phyloP scores from a whole-genome alignment of 768 basidiomycete genomes.

The Auricularia heimuer region DNA sequence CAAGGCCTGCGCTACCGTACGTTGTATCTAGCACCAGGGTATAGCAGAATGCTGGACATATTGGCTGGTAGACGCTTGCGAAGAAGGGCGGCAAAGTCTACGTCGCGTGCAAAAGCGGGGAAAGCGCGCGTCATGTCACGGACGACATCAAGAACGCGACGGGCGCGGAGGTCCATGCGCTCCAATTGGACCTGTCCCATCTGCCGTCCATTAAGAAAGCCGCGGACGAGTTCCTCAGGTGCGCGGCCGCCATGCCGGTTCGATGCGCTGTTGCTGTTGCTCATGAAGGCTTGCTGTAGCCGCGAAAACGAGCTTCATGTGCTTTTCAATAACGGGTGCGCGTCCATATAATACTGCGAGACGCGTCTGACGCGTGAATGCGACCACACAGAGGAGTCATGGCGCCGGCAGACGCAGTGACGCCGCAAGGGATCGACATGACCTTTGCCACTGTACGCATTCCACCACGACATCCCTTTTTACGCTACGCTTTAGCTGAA shows the following conservation, averaged over 20 bases:
- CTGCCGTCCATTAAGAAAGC: neutral
- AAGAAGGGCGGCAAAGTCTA: neutral
- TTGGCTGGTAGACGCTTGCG: neutral
- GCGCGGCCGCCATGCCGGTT: neutral
- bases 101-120: neutral
- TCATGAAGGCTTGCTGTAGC: slow-evolving; percentile 15
- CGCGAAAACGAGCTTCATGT: slow-evolving; percentile 38
- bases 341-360: neutral
- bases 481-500: neutral
- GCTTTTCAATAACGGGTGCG: slow-evolving; percentile 41
- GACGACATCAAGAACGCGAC: neutral
- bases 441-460: slow-evolving; percentile 45
- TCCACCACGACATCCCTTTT: slow-evolving; percentile 30
- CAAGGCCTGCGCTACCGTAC: neutral
- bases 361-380: neutral
- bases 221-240: neutral
- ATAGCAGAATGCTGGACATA: neutral
- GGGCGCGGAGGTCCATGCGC: neutral
- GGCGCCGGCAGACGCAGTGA: slow-evolving; percentile 30
- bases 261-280: neutral
- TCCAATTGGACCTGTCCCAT: neutral
- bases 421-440: slow-evolving; percentile 34
- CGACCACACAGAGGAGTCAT: slow-evolving; percentile 35
- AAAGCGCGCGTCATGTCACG: neutral
- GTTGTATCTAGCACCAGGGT: neutral